Evolutionary conservation across 1,284 basidiomycete species (phyloP), one percentile per base, ranked within the genome.

Genomic region (Fomes fomentarius): DNA sequence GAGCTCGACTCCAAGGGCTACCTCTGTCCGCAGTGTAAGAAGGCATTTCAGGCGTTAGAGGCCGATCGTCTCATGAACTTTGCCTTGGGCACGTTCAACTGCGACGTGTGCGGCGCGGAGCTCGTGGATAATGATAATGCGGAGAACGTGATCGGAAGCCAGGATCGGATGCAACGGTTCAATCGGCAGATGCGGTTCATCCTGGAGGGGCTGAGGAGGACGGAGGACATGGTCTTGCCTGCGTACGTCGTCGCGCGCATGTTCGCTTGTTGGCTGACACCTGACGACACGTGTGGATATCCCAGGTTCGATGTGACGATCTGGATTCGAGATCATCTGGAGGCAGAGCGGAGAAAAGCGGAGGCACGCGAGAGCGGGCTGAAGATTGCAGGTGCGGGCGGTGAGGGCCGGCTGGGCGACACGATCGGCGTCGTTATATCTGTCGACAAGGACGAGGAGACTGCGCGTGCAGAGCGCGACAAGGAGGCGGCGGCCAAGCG

Each of bases 1-100:
- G 93, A 96, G 75, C 85, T 97, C 52, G 94, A 96, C 62, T 93
- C 94, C 69, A 93, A 96, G 71, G 97, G 96, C 11, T 99, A 96
- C 71, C 85, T 97, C 46, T 99, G 96, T 70, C 90, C 95, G 0
- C 84, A 87, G 58, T 99, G 96, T 76, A 84, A 84, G 59, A 87
- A 88, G 66, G 85, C 85, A 0, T 99, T 93, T 71, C 85, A 91
- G 2, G 87, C 93, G 0, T 79, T 99, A 8, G 95, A 98, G 61
- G 91, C 90, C 31, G 87, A 92, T 66, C 87, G 84, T 58, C 74
- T 96, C 48, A 84, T 91, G 75, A 90, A 96, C 68, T 85, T 86
- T 60, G 60, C 71, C 33, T 74, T 71, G 7, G 83, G 81, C 39
- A 76, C 79, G 8, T 84, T 94, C 63, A 77, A 84, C 25, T 95